Conservation (phyloP, 225 moss, liverwort and hornwort species). For the Polytrichum formosum region DNA sequence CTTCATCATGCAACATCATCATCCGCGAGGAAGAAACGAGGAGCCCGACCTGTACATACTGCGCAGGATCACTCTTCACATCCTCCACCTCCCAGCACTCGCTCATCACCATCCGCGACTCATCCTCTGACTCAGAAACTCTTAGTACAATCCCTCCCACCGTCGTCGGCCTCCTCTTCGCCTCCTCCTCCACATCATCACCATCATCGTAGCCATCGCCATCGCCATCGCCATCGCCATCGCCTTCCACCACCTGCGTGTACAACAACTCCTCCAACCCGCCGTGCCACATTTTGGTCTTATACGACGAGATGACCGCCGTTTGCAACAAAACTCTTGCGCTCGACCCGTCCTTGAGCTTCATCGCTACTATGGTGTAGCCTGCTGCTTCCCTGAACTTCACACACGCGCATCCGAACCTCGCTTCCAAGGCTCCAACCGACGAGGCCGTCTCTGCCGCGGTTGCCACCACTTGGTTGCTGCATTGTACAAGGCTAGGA, state of each 20-base stretch:
- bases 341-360: slow-evolving; percentile 53
- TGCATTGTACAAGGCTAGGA: too few relatives aligned
- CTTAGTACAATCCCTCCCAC: slow-evolving; percentile 59
- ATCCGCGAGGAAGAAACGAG: too few relatives aligned
- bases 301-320: slow-evolving; percentile 62
- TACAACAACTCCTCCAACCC: slow-evolving; percentile 73
- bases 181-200: background rate
- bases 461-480: too few relatives aligned
- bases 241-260: slow-evolving; percentile 24
- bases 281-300: slow-evolving; percentile 79
- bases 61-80: slow-evolving; percentile 43
- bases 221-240: slow-evolving; percentile 6
- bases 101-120: slow-evolving; percentile 25
- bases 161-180: slow-evolving; percentile 9
- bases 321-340: slow-evolving; percentile 48
- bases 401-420: slow-evolving; percentile 58
- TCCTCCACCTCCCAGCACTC: slow-evolving; percentile 66
- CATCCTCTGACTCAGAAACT: slow-evolving; percentile 39
- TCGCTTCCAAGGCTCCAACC: slow-evolving; percentile 28
- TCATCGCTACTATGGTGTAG: slow-evolving; percentile 49
- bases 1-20: too few relatives aligned
- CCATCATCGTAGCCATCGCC: too few relatives aligned
- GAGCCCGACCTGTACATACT: slow-evolving; percentile 61
- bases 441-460: too few relatives aligned
- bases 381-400: slow-evolving; percentile 59